Evolutionary conservation across 2,329 filamentous ascomycete genomes (phyloP), one percentile per base, ranked within the genome.

Genomic region (Claviceps pazoutovae): DNA sequence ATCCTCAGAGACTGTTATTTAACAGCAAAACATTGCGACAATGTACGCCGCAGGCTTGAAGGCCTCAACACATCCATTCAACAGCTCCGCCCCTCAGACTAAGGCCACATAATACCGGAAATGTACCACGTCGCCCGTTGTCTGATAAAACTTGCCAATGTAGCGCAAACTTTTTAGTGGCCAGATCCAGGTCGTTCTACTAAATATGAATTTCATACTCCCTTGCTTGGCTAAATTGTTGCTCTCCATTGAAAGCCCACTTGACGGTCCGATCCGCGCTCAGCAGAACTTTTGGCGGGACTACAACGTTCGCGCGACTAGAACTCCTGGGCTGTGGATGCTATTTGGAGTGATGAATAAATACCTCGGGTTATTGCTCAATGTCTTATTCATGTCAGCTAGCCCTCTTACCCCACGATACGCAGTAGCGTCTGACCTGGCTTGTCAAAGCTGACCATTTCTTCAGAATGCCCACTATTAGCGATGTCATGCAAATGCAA

Each of bases 131-230:
- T 72, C 4, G 67, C 69, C 51, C 64, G 67, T 38, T 62, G 74
- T 16, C 72, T 83, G 8, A 72, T 75, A 42, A 73, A 78, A 50
- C 65, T 83, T 16, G 74, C 74, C 46, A 76, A 81, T 54, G 68
- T 73, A 39, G 74, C 75, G 23, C 74, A 76, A 76, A 49, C 63
- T 77, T 26, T 72, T 81, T 58, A 63, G 70, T 49, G 61, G 67
- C 23, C 72, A 76, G 17, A 66, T 80, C 6, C 70, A 72, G 0
- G 63, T 76, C 16, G 68, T 81, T 26, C 61, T 76, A 37, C 72
- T 78, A 58, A 74, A 81, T 58, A 70, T 83, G 46, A 72, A 76
- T 52, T 67, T 80, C 53, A 57, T 81, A 16, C 66, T 83, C 2
- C 79, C 79, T 0, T 79, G 77, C 52, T 64, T 82, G 17, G 70